phyloP scores from a whole-genome alignment of 2,329 filamentous ascomycete species.

The Aureobasidium lini region DNA sequence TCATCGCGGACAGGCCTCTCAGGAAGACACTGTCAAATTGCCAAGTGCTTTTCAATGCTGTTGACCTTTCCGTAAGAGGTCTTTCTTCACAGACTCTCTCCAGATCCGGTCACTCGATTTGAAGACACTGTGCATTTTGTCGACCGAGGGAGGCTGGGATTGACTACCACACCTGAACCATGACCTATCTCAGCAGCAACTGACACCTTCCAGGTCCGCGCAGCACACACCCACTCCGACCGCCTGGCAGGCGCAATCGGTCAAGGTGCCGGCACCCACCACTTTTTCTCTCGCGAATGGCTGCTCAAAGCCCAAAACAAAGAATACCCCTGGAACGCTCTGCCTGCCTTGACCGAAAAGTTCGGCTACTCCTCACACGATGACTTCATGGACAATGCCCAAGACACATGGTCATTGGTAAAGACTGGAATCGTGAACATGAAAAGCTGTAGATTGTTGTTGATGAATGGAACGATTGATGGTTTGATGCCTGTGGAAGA shows the following conservation, averaged over 20 bases:
- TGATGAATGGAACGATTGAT: conserved; percentile 56
- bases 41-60: no score
- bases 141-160: no score
- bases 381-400: conserved; percentile 24
- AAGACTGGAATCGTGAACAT: conserved; percentile 48
- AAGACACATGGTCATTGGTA: conserved; percentile 56
- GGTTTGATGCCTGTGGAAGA: conserved; percentile 64
- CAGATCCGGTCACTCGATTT: no score
- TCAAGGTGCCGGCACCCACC: conserved; percentile 56
- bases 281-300: conserved; percentile 55
- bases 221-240: conserved; percentile 58
- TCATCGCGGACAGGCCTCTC: no score
- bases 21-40: no score
- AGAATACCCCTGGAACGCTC: conserved; percentile 43
- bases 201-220: conserved; percentile 30
- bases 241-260: conserved; percentile 50
- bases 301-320: conserved; percentile 55
- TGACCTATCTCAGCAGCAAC: background rate
- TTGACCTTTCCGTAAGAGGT: no score
- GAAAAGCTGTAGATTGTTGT: conserved; percentile 49
- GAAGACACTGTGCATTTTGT: no score
- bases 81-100: no score
- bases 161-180: no score
- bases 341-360: conserved; percentile 48
- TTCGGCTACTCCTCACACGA: conserved; percentile 33